A percentile compares a stretch with the other conserved stretches of the same genome.
These are phyloP conservation scores for Senna siamea DNA, from an alignment of 306 rosid species.

Conservation along the genomic window DNA sequence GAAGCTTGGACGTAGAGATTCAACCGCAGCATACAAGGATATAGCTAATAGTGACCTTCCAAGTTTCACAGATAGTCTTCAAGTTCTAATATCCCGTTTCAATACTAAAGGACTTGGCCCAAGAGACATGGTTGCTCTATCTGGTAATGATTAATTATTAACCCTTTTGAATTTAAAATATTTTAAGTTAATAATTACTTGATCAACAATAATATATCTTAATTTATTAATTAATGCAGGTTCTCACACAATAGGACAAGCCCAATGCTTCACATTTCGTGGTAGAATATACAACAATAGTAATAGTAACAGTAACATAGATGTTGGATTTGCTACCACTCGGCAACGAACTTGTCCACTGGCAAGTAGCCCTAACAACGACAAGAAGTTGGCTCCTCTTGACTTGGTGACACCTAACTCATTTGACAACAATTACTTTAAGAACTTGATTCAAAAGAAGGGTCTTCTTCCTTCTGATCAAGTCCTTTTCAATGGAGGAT, in stretches of 20 bases:
- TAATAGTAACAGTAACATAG: conserved; percentile 51
- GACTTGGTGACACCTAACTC: conserved; percentile 68
- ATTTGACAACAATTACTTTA: conserved; percentile 61
- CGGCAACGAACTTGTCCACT: conserved; percentile 54
- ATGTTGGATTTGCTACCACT: conserved; percentile 54
- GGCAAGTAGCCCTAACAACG: neutral
- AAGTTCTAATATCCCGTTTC: conserved; percentile 17
- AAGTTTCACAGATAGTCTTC: conserved; percentile 35
- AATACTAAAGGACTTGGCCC: conserved; percentile 33
- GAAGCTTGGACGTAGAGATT: conserved; percentile 51
- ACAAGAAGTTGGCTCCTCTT: conserved; percentile 46
- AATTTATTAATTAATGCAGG: conserved; percentile 32
- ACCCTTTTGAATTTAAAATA: neutral
- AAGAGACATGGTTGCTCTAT: conserved; percentile 51
- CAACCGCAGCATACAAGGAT: conserved; percentile 31
- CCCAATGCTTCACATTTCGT: conserved; percentile 57
- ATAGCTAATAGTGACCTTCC: conserved; percentile 40
- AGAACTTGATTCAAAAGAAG: conserved; percentile 59
- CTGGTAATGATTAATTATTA: neutral
- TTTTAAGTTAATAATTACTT: too few relatives aligned
- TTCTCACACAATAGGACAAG: conserved; percentile 60
- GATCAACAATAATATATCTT: neutral
- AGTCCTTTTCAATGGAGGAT: conserved; percentile 43
- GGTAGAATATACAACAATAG: conserved; percentile 51
- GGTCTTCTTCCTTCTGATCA: conserved; percentile 62